Conservation (phyloP, 75 land plant species). For the Azolla pinnata region DNA sequence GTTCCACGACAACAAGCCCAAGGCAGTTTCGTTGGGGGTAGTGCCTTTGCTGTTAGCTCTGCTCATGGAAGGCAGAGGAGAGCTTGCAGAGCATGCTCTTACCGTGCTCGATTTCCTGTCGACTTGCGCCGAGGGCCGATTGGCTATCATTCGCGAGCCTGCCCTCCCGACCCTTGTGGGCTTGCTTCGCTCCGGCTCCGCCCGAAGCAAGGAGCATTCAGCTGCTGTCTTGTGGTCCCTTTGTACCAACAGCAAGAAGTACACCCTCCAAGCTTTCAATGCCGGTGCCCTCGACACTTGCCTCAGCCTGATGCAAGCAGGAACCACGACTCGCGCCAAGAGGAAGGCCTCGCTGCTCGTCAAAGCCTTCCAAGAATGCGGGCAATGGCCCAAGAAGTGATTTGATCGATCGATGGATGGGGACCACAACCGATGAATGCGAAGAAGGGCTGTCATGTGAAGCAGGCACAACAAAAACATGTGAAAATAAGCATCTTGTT, state of each 20-base stretch:
- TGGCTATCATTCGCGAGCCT: constrained; percentile 24
- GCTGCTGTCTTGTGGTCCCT: constrained; percentile 37
- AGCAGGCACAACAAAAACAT: no score
- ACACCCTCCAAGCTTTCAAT: constrained; percentile 22
- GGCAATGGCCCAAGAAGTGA: no score
- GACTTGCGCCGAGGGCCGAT: constrained; percentile 48
- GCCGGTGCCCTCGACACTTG: constrained; percentile 49
- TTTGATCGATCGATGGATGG: no score
- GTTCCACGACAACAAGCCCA: constrained; percentile 50
- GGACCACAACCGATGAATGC: no score
- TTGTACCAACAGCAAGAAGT: constrained; percentile 29
- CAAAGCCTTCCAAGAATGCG: constrained; percentile 23
- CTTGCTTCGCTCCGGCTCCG: constrained; percentile 34
- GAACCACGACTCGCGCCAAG: constrained; percentile 46
- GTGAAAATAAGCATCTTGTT: no score
- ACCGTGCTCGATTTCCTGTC: constrained; percentile 50
- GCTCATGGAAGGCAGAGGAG: constrained; percentile 17
- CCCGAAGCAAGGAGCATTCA: constrained; percentile 39
- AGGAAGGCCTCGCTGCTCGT: constrained; percentile 43
- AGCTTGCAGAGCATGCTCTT: constrained; percentile 43
- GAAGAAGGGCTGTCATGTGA: no score
- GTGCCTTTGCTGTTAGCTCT: constrained; percentile 35
- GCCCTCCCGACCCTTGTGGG: constrained; percentile 33
- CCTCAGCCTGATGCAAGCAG: constrained; percentile 36
- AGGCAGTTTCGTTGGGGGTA: constrained; percentile 54